phyloP scores from a whole-genome alignment of 2,329 filamentous ascomycete species.

The Chalaropsis ovoidea region DNA sequence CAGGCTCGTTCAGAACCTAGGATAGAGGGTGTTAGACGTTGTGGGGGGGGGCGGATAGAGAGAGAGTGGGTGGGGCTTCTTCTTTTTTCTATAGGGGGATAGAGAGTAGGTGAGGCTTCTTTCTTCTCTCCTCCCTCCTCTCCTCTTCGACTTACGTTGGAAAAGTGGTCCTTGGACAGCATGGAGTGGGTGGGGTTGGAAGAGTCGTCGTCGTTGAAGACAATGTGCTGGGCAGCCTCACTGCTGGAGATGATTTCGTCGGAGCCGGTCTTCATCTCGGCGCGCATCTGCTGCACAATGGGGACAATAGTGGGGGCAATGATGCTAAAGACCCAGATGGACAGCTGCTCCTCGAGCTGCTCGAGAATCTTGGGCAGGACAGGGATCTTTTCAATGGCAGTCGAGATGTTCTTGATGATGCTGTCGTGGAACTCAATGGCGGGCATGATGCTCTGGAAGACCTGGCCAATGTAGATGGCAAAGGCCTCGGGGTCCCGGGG shows the following conservation, averaged over 20 bases:
- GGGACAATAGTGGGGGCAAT: conserved; percentile 81
- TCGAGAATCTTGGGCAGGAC: conserved; percentile 76
- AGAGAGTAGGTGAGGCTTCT: not conserved
- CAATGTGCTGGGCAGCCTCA: conserved; percentile 70
- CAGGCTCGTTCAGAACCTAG: conserved; percentile 72
- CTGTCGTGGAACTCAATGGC: conserved; percentile 87
- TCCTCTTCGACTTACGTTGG: conserved; percentile 47
- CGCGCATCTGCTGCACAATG: conserved; percentile 76
- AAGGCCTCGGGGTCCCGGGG: conserved; percentile 77
- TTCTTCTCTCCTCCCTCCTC: not conserved
- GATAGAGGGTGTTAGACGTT: not conserved
- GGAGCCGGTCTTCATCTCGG: conserved; percentile 74
- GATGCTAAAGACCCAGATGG: conserved; percentile 81
- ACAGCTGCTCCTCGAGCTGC: conserved; percentile 77
- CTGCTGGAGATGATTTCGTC: conserved; percentile 80
- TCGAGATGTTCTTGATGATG: conserved; percentile 66
- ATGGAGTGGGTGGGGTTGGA: conserved; percentile 88
- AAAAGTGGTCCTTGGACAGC: conserved; percentile 93
- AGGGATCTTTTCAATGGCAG: conserved; percentile 75
- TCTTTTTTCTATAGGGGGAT: no score
- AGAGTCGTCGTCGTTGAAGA: conserved; percentile 68
- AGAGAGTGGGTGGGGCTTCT: not conserved
- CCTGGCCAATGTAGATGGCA: conserved; percentile 61
- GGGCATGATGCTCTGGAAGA: conserved; percentile 74
- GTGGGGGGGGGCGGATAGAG: not conserved